Percentiles rank a stretch among this genome's conserved stretches.
phyloP scores from a whole-genome alignment of 2,329 filamentous ascomycete genomes.

The Neofusicoccum sp. region DNA sequence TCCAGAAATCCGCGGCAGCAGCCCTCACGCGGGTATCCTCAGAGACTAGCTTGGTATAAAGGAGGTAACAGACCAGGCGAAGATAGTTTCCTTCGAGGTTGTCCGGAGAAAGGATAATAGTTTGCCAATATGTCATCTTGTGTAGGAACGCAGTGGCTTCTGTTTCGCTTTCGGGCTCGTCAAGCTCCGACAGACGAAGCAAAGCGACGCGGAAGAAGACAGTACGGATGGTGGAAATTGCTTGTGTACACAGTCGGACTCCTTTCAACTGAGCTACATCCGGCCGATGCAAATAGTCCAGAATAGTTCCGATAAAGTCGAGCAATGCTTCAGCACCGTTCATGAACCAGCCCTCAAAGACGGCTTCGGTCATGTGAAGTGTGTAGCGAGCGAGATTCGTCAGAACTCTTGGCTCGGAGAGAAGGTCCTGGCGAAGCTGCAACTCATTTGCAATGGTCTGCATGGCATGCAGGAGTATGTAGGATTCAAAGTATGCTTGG shows the following conservation, averaged over 20 bases:
- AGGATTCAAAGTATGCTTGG: conserved; percentile 93
- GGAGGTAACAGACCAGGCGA: conserved; percentile 85
- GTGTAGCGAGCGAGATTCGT: conserved; percentile 85
- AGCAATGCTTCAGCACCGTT: conserved; percentile 81
- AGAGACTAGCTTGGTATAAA: conserved; percentile 87
- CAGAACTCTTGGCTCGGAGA: conserved; percentile 80
- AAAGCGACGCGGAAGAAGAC: conserved; percentile 80
- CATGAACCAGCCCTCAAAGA: conserved; percentile 96
- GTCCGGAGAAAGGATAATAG: conserved; percentile 78
- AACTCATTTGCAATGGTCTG: conserved; percentile 70
- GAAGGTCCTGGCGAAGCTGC: conserved; percentile 65
- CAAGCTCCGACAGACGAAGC: conserved; percentile 80
- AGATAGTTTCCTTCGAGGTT: conserved; percentile 80
- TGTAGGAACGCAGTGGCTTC: conserved; percentile 74
- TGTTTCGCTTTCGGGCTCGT: conserved; percentile 63
- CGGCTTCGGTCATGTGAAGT: conserved; percentile 80
- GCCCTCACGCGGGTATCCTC: conserved; percentile 67
- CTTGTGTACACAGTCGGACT: conserved; percentile 87
- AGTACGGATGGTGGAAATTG: conserved; percentile 72
- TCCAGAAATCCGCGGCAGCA: conserved; percentile 80
- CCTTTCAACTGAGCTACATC: conserved; percentile 81
- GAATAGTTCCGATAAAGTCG: conserved; percentile 79
- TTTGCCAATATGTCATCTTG: conserved; percentile 94
- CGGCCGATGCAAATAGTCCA: conserved; percentile 87
- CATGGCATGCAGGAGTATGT: conserved; percentile 75